Conservation (phyloP, 2,329 filamentous ascomycete genomes). For the Erysiphe pulchra region DNA sequence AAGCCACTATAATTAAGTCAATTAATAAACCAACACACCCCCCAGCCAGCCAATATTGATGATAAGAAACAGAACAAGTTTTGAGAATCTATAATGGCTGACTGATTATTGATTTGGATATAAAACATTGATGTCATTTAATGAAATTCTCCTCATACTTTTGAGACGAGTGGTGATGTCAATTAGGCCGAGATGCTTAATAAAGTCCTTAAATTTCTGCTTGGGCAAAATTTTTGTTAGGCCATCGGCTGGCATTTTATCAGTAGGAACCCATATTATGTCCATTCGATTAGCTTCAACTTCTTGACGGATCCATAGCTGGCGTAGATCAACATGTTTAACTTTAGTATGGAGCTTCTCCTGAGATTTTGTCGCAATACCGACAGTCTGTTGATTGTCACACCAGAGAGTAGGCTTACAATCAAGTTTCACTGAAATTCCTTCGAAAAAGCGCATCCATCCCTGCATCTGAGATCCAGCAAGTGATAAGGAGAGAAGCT, state of each 20-base stretch:
- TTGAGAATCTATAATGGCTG: not conserved
- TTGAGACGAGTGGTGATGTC: not conserved
- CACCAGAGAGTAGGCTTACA: not conserved
- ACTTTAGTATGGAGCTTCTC: not conserved
- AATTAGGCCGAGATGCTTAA: not conserved
- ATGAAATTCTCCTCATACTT: not conserved
- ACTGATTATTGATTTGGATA: not conserved
- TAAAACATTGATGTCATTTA: not conserved
- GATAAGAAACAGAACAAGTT: not conserved
- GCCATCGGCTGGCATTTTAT: not conserved
- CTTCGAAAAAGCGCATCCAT: not conserved
- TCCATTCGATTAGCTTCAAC: not conserved
- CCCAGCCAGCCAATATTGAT: not conserved
- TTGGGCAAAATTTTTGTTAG: not conserved
- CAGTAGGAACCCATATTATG: not conserved
- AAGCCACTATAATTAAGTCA: no score
- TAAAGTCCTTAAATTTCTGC: slow-evolving; percentile 1
- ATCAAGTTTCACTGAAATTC: not conserved
- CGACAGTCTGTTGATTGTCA: not conserved
- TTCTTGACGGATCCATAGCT: not conserved
- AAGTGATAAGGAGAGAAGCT: not conserved
- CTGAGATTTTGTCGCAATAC: not conserved
- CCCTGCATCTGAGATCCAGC: not conserved
- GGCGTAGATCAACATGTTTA: not conserved
- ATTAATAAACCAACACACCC: not conserved